Evolutionary conservation across 2,329 filamentous ascomycete genomes (phyloP).

Genomic region (Thermothelomyces thermophilus): DNA sequence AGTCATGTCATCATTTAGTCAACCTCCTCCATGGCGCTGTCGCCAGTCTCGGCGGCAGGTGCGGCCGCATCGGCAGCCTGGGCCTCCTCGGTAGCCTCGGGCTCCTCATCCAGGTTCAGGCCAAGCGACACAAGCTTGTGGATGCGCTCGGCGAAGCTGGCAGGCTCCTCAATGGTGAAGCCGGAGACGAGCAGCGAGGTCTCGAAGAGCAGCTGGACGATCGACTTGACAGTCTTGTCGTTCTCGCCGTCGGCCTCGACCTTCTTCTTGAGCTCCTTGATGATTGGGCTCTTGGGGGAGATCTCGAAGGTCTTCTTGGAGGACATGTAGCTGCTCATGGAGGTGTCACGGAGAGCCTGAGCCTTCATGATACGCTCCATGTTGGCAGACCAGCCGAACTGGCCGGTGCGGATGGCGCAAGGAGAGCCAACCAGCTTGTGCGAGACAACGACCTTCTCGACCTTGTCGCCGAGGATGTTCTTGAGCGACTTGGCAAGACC

Average conservation of each 20-base stretch:
- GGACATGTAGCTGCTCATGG: conserved; percentile 99
- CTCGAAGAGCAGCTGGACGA: conserved; percentile 97
- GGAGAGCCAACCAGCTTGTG: conserved; percentile 94
- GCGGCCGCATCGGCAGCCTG: conserved; percentile 52
- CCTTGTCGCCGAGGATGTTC: conserved; percentile 98
- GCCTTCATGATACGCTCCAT: conserved; percentile 99
- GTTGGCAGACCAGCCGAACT: conserved; percentile 99
- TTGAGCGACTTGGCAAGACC: conserved; percentile 91
- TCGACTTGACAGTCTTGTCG: conserved; percentile 98
- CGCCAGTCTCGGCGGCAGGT: conserved; percentile 56
- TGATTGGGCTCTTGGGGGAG: conserved; percentile 94
- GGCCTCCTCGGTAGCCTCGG: conserved; percentile 62
- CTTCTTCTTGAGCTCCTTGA: conserved; percentile 99
- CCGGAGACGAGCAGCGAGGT: conserved; percentile 96
- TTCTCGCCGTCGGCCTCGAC: conserved; percentile 95
- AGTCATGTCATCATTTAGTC: conserved; percentile 58
- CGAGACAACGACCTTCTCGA: conserved; percentile 99
- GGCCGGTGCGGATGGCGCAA: conserved; percentile 97
- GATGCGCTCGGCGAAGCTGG: conserved; percentile 96
- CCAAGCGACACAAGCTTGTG: conserved; percentile 99
- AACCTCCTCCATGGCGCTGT: conserved; percentile 99
- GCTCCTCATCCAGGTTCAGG: conserved; percentile 93
- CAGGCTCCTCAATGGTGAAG: conserved; percentile 99
- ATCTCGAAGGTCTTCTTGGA: conserved; percentile 99
- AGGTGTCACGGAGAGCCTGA: conserved; percentile 98